These are phyloP conservation scores for Gremmenia infestans DNA, from an alignment of 2,329 filamentous ascomycete genomes.

Conservation along the genomic window DNA sequence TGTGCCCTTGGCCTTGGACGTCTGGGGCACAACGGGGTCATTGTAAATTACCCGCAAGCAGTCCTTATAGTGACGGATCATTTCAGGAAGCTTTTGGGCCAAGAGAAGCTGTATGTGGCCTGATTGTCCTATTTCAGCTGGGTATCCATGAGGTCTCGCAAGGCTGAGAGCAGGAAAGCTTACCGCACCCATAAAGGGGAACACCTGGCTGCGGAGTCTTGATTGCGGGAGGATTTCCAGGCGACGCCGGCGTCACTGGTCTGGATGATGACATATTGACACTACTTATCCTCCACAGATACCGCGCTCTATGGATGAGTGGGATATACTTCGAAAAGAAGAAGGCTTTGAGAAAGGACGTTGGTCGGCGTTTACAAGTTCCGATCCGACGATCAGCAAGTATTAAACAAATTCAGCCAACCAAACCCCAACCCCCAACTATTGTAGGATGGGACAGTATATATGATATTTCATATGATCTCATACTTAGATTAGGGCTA, in stretches of 20 bases:
- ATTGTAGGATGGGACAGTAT: background rate
- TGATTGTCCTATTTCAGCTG: slow-evolving; percentile 32
- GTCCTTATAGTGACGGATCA: slow-evolving; percentile 67
- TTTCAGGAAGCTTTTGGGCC: slow-evolving; percentile 55
- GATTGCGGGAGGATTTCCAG: slow-evolving; percentile 39
- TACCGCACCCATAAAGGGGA: slow-evolving; percentile 61
- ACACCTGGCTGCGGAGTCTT: slow-evolving; percentile 54
- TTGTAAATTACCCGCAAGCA: slow-evolving; percentile 65
- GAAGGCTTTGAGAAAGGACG: background rate
- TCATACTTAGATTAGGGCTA: too few relatives aligned
- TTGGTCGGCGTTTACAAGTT: background rate
- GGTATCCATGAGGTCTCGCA: background rate
- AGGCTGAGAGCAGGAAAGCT: slow-evolving; percentile 27
- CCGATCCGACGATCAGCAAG: background rate
- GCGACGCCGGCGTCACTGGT: slow-evolving; percentile 29
- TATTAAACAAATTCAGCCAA: background rate
- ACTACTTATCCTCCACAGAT: slow-evolving; percentile 2
- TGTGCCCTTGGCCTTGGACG: slow-evolving; percentile 54
- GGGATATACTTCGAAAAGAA: background rate
- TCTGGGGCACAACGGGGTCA: slow-evolving; percentile 60
- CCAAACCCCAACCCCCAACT: background rate
- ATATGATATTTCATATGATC: background rate
- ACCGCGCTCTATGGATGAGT: background rate
- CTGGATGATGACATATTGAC: slow-evolving; percentile 26
- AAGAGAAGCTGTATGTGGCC: slow-evolving; percentile 70